These are phyloP conservation scores for Endoconidiophora laricicola DNA, from an alignment of 2,329 filamentous ascomycete genomes.

Conservation along the genomic window DNA sequence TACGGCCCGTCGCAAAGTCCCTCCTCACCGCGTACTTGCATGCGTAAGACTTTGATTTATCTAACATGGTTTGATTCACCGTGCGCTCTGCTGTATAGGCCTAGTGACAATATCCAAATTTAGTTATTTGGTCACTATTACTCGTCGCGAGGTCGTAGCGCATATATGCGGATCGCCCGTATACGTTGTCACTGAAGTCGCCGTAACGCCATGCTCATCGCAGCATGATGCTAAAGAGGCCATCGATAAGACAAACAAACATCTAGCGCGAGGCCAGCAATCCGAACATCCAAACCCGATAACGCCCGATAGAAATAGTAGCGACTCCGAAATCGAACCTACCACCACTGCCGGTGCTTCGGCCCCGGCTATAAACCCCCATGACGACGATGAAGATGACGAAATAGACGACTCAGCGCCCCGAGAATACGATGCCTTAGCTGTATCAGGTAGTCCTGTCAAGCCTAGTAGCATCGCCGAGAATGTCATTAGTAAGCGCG, in stretches of 20 bases:
- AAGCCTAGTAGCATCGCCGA: constrained; percentile 54
- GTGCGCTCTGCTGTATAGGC: constrained; percentile 34
- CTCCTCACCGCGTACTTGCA: background rate
- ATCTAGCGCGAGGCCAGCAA: constrained; percentile 16
- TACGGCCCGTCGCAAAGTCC: too few species aligned
- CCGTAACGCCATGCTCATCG: constrained; percentile 73
- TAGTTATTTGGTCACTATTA: constrained; percentile 77
- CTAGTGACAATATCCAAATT: constrained; percentile 66
- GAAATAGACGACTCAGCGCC: constrained; percentile 28
- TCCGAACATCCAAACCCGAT: background rate
- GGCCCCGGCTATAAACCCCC: background rate
- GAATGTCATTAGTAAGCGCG: constrained; percentile 70
- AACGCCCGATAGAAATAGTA: constrained; percentile 12
- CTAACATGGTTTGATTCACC: background rate
- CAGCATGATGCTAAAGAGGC: constrained; percentile 56
- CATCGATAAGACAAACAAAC: constrained; percentile 41
- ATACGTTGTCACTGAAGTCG: constrained; percentile 77
- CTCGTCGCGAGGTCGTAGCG: constrained; percentile 72
- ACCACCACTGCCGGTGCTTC: constrained; percentile 31
- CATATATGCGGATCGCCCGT: constrained; percentile 67
- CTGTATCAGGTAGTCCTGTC: constrained; percentile 18
- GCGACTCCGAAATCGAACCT: constrained; percentile 20
- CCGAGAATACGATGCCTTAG: constrained; percentile 20
- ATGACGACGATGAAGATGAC: constrained; percentile 16
- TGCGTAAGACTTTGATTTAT: background rate